Evolutionary conservation across 2,329 filamentous ascomycete species (phyloP), one percentile per base, ranked within the genome.

Genomic region (Alternaria sp.): DNA sequence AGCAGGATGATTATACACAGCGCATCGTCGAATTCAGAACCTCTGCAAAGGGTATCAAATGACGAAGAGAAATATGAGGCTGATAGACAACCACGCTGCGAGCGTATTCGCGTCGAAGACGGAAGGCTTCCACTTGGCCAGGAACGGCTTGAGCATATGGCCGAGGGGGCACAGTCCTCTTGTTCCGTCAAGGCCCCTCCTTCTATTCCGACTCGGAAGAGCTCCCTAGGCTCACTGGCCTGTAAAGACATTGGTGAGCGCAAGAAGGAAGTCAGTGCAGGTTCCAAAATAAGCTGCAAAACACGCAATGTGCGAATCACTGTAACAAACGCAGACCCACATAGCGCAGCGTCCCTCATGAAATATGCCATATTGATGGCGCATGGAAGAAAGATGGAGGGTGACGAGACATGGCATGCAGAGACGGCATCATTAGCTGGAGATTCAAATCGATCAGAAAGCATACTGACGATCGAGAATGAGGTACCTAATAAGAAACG

Each of bases 201-300:
- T 25, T 12, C 22, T 10, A 58, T 62, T n/a, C 54, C 59, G 18
- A 76, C 30, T 12, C 0, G 88, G 16, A 53, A 36, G 27, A 53
- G 48, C 48, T 58, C 55, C 22, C n/a, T 58, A 20, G 11, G 3
- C 3, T 53, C 48, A n/a, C 25, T 58, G 40, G 10, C 12, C 10
- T 11, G 18, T 4, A 46, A 58, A 20, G n/a, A 25, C 27, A 22
- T 30, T 12, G 30, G n/a, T 12, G 22, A 28, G 16, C 16, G 30
- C n/a, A 58, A 28, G 25, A 41, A 41, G 10, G n/a, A 12, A 27
- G 38, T 5, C 28, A 20, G 3, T 0, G 9, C n/a, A n/a, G 18
- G 16, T 25, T 40, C 56, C 14, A 57, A 59, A 27, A 43, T 59
- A 16, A 38, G 9, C 10, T 16, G 43, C 16, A 46, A 36, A 3